A percentile compares a stretch with the other conserved stretches of the same genome.
These are phyloP conservation scores for Cercospora janseana DNA, from an alignment of 2,329 filamentous ascomycete species.

Conservation along the genomic window DNA sequence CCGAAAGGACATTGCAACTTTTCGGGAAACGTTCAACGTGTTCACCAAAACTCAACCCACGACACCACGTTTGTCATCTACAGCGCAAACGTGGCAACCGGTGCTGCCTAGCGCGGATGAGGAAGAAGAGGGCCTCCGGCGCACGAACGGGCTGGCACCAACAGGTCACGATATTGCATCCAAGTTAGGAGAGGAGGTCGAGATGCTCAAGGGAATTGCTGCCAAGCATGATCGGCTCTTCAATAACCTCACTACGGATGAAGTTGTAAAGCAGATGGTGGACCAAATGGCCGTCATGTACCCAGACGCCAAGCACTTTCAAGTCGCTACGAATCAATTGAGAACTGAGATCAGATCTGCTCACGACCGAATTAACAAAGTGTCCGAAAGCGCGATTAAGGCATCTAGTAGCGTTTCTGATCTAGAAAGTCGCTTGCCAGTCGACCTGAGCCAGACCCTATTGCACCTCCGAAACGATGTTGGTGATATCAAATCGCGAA, in stretches of 20 bases:
- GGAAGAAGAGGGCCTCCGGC: neutral
- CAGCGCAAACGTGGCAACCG: conserved; percentile 3
- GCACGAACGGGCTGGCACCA: neutral
- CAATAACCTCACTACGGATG: conserved; percentile 19
- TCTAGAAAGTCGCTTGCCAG: too few relatives aligned
- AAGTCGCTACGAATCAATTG: neutral
- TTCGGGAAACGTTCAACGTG: neutral
- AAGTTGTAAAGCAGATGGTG: conserved; percentile 16
- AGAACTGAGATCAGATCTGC: neutral
- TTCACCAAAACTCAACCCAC: neutral
- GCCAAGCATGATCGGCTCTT: neutral
- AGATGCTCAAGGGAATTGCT: conserved; percentile 1
- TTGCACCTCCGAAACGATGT: too few relatives aligned
- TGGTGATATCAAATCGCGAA: neutral
- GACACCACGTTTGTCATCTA: neutral
- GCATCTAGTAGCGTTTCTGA: too few relatives aligned
- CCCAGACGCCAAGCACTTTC: conserved; percentile 11
- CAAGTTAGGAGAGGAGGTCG: neutral
- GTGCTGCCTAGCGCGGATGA: conserved; percentile 3
- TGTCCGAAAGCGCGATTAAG: neutral
- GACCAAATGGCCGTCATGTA: conserved; percentile 13
- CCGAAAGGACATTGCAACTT: neutral
- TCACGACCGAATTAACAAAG: neutral
- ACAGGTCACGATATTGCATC: neutral
- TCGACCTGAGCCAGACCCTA: too few relatives aligned